A percentile compares a stretch with the other conserved stretches of the same genome.
Conservation (phyloP, 2,329 filamentous ascomycete species). For the Rutstroemia sp. region DNA sequence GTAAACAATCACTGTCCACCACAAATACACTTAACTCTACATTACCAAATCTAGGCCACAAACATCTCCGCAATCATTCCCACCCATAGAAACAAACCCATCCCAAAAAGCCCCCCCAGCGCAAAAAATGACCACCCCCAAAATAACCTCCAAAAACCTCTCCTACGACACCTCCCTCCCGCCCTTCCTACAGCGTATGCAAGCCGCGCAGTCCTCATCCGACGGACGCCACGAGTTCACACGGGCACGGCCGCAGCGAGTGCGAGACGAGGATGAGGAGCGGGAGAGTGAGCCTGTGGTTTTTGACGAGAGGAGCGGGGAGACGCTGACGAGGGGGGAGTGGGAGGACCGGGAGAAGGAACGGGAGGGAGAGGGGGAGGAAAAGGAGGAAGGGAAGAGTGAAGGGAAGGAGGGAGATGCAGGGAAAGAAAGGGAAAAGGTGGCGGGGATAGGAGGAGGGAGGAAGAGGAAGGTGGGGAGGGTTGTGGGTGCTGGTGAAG, state of each 20-base stretch:
- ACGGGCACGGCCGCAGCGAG: conserved; percentile 35
- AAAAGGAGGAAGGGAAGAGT: not conserved
- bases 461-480: conserved; percentile 51
- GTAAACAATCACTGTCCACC: too few species aligned
- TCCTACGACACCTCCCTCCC: conserved; percentile 54
- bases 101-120: not conserved
- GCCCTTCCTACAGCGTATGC: conserved; percentile 52
- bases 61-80: too few species aligned
- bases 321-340: conserved; percentile 35
- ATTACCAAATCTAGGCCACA: too few species aligned
- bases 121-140: conserved; percentile 31
- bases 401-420: conserved; percentile 23
- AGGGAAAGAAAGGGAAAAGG: conserved; percentile 35
- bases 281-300: conserved; percentile 72
- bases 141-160: conserved; percentile 65
- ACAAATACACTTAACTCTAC: too few species aligned
- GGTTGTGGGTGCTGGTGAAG: conserved; percentile 35
- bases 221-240: conserved; percentile 35
- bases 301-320: conserved; percentile 65
- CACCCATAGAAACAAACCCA: not conserved
- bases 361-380: conserved; percentile 17
- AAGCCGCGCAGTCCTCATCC: conserved; percentile 43
- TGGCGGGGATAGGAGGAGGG: conserved; percentile 36
- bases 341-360: conserved; percentile 28
- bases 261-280: conserved; percentile 56